These are phyloP conservation scores for Sugiyamaella japonica DNA, from an alignment of 1,139 yeast genomes.

Conservation along the genomic window DNA sequence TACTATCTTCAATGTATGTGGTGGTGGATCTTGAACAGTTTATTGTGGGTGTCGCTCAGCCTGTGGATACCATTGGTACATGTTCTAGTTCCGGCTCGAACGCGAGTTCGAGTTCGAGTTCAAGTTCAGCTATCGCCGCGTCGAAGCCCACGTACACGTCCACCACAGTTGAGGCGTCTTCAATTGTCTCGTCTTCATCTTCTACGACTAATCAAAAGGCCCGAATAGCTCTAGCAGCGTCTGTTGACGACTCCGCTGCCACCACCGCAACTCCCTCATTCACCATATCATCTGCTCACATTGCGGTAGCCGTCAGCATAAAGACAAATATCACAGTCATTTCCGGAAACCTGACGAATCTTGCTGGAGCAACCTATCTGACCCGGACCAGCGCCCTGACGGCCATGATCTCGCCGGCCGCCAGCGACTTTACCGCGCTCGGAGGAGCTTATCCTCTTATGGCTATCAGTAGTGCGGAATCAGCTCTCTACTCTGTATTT, in stretches of 20 bases:
- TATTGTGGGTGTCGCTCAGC: slow-evolving; percentile 53
- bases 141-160: no score
- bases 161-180: background rate
- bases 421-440: slow-evolving; percentile 17
- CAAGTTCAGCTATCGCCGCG: no score
- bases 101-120: background rate
- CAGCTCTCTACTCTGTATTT: slow-evolving; percentile 9
- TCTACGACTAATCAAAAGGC: background rate
- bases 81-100: background rate
- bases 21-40: slow-evolving; percentile 67
- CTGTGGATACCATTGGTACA: slow-evolving; percentile 3
- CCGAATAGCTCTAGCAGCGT: background rate
- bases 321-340: slow-evolving; percentile 14
- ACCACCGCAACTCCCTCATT: background rate
- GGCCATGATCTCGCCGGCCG: slow-evolving; percentile 14
- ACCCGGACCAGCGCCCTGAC: slow-evolving; percentile 9
- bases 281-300: background rate
- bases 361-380: slow-evolving; percentile 12
- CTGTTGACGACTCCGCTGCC: background rate
- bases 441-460: slow-evolving; percentile 23
- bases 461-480: slow-evolving; percentile 10
- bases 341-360: slow-evolving; percentile 23
- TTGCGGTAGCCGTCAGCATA: background rate
- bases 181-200: background rate
- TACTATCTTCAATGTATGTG: slow-evolving; percentile 56